These are phyloP conservation scores for Sugiyamaella novakii DNA, from an alignment of 1,139 yeast species.

Conservation along the genomic window DNA sequence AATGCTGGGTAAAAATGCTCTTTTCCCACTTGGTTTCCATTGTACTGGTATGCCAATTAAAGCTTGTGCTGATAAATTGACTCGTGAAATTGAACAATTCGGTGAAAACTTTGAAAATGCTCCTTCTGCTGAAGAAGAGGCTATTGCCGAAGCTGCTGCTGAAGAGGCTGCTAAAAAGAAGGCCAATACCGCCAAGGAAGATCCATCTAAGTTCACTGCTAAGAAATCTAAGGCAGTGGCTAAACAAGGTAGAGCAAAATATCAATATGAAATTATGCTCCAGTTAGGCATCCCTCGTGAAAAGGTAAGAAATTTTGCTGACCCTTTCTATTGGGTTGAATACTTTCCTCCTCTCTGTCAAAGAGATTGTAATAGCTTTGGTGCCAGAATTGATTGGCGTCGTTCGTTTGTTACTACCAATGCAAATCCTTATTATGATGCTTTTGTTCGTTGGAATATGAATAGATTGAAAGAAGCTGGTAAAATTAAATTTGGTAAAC, in stretches of 20 bases:
- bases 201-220: conserved; percentile 86
- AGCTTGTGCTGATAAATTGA: conserved; percentile 94
- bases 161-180: conserved; percentile 38
- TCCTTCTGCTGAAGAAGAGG: conserved; percentile 55
- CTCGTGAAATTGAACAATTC: conserved; percentile 88
- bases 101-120: conserved; percentile 79
- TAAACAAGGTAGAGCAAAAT: conserved; percentile 90
- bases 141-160: conserved; percentile 42
- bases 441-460: conserved; percentile 96
- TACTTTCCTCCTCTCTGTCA: conserved; percentile 91
- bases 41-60: conserved; percentile 99
- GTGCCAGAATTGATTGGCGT: conserved; percentile 98
- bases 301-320: conserved; percentile 85
- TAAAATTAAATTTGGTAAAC: conserved; percentile 95
- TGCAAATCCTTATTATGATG: conserved; percentile 90
- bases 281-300: conserved; percentile 85
- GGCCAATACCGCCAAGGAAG: conserved; percentile 54
- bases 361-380: conserved; percentile 76
- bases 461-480: conserved; percentile 81
- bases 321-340: conserved; percentile 82
- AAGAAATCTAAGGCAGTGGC: conserved; percentile 92
- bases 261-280: conserved; percentile 93
- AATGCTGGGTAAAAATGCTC: conserved; percentile 88
- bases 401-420: conserved; percentile 95
- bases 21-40: conserved; percentile 97